These are phyloP conservation scores for Acanthamoeba royreba DNA, from an alignment of 208 protist species.

Conservation along the genomic window DNA sequence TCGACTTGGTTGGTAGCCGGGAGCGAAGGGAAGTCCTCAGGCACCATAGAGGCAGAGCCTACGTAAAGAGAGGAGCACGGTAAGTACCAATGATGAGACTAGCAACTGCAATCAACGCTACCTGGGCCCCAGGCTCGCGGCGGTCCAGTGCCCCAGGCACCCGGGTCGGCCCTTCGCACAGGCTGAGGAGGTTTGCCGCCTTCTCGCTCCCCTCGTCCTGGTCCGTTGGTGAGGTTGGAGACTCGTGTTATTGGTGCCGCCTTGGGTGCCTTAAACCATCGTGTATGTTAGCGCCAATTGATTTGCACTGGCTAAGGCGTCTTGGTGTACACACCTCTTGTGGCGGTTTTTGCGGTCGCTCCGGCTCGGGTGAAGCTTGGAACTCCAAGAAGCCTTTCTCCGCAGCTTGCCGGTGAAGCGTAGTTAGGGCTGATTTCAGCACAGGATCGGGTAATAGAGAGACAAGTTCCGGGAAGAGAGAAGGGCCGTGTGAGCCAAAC, in stretches of 20 bases:
- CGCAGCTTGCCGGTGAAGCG: neutral
- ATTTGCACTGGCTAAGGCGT: too few relatives aligned
- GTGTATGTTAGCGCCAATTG: too few relatives aligned
- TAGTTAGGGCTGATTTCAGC: neutral
- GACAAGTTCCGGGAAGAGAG: slow-evolving; percentile 6
- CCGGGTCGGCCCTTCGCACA: neutral
- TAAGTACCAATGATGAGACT: too few relatives aligned
- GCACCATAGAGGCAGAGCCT: neutral
- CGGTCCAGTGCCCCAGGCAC: neutral
- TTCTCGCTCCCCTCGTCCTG: neutral
- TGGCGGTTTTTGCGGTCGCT: neutral
- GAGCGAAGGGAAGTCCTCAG: neutral
- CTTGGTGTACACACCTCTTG: neutral
- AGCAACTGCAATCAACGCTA: too few relatives aligned
- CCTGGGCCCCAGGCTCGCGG: too few relatives aligned
- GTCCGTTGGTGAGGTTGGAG: neutral
- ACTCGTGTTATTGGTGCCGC: neutral
- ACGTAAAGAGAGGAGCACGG: neutral
- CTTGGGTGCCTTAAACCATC: neutral
- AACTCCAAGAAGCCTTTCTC: neutral
- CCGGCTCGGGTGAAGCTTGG: neutral
- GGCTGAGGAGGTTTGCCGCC: neutral
- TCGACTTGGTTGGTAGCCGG: neutral
- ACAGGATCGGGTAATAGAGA: neutral
- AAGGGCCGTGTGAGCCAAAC: neutral